Percentiles rank a stretch among this genome's conserved stretches.
Conservation (phyloP, 2,329 filamentous ascomycete genomes). For the Diaporthe citriasiana region DNA sequence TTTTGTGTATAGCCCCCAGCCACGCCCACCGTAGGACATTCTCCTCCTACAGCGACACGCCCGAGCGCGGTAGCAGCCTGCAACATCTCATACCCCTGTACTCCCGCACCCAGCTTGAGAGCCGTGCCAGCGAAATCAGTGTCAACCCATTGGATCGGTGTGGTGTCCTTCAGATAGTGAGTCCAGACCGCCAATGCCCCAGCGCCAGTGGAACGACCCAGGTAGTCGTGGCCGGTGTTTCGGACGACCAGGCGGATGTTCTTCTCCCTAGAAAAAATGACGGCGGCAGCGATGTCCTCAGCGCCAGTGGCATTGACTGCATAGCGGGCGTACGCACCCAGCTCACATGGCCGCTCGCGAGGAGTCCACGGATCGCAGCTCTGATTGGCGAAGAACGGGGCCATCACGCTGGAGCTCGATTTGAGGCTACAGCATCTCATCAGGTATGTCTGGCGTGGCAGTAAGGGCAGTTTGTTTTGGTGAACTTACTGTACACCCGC, state of each 20-base stretch:
- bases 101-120: constrained; percentile 68
- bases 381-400: constrained; percentile 50
- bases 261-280: constrained; percentile 52
- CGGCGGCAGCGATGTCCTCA: constrained; percentile 43
- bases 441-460: not conserved
- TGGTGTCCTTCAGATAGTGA: constrained; percentile 51
- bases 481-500: constrained; percentile 56
- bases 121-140: constrained; percentile 60
- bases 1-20: constrained; percentile 62
- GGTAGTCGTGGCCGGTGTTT: constrained; percentile 61
- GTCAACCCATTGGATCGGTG: constrained; percentile 29
- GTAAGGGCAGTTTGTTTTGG: not conserved
- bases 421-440: constrained; percentile 42
- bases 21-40: constrained; percentile 61
- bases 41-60: constrained; percentile 49
- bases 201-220: constrained; percentile 39
- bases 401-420: constrained; percentile 48
- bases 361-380: constrained; percentile 44
- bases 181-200: constrained; percentile 66
- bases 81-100: constrained; percentile 67
- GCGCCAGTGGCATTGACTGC: constrained; percentile 45
- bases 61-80: constrained; percentile 60
- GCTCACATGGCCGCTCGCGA: constrained; percentile 49
- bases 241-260: constrained; percentile 60
- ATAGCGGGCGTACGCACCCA: constrained; percentile 52